Evolutionary conservation across 2,329 filamentous ascomycete species (phyloP), one percentile per base, ranked within the genome.

Genomic region (Cephalotrichum gorgonifer): DNA sequence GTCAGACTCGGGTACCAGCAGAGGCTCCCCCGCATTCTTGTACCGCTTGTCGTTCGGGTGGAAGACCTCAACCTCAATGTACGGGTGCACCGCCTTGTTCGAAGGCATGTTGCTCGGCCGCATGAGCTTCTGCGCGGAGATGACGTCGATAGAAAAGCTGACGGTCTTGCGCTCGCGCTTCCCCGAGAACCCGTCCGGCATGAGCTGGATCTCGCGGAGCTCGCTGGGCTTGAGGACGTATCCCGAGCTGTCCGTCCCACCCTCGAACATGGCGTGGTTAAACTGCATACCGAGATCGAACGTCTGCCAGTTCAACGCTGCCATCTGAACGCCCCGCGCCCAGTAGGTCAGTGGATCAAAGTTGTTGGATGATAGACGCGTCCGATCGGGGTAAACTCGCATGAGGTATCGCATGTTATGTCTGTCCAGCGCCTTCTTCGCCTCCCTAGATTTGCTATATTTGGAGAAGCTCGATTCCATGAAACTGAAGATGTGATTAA

Each of bases 241-340:
- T 42, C 93, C 93, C 3, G 86, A 87, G 50, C 82, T 80, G 66
- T 96, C 93, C 12, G 78, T 83, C 41, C 88, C 88, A 51, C 88
- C 87, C 43, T 89, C 86, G 62, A 96, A 98, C 93, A 98, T 97
- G 60, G 93, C 93, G 56, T 93, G 86, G 63, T 97, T 97, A 64
- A 97, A 77, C 62, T 97, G 91, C 79, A 96, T 93, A 43, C 90
- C 88, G 17, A 94, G 75, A 61, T 97, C 93, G 60, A 94, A 96
- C 0, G 90, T 97, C 67, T 98, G 93, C 91, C 93, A 97, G 67
- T 98, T 98, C 54, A 97, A 74, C 1, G 93, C 93, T 14, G 86
- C 89, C 91, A 98, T 97, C 67, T 98, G 93, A 17, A 96, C 93
- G 28, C 93, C 93, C 41, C 88, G 83, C 47, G 91, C 83, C 93